Evolutionary conservation across 441 rosid species (phyloP).

Genomic region (Capsella rubella): DNA sequence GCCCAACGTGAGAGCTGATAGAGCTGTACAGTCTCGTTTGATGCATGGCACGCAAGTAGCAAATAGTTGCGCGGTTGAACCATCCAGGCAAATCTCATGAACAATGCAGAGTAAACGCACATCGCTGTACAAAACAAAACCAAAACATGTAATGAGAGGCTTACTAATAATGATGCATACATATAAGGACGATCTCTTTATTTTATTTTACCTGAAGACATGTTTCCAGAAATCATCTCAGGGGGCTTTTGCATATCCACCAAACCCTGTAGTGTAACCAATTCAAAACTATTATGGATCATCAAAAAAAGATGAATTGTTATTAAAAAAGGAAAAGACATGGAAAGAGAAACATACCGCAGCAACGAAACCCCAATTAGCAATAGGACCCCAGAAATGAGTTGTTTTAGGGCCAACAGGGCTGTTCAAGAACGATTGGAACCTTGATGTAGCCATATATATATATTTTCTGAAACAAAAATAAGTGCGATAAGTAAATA

Average conservation of each 20-base stretch:
- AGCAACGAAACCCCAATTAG: constrained; percentile 93
- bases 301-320: neutral
- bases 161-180: constrained; percentile 1
- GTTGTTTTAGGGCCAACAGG: constrained; percentile 97
- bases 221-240: constrained; percentile 92
- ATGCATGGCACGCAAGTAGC: constrained; percentile 89
- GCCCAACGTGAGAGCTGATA: constrained; percentile 93
- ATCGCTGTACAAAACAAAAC: constrained; percentile 61
- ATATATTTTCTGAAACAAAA: no score
- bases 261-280: constrained; percentile 66
- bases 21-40: constrained; percentile 94
- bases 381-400: constrained; percentile 98
- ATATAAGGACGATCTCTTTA: neutral
- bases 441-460: constrained; percentile 61
- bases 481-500: no score
- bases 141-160: constrained; percentile 1
- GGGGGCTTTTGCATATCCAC: constrained; percentile 95
- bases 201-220: constrained; percentile 73
- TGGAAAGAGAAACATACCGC: constrained; percentile 62
- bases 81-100: constrained; percentile 99
- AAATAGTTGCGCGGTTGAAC: constrained; percentile 96
- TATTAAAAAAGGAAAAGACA: constrained; percentile 4
- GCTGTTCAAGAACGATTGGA: constrained; percentile 85
- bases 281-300: neutral
- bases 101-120: constrained; percentile 82